Conservation (phyloP, 176 grass and related monocot genomes). For the Musa troglodytarum region DNA sequence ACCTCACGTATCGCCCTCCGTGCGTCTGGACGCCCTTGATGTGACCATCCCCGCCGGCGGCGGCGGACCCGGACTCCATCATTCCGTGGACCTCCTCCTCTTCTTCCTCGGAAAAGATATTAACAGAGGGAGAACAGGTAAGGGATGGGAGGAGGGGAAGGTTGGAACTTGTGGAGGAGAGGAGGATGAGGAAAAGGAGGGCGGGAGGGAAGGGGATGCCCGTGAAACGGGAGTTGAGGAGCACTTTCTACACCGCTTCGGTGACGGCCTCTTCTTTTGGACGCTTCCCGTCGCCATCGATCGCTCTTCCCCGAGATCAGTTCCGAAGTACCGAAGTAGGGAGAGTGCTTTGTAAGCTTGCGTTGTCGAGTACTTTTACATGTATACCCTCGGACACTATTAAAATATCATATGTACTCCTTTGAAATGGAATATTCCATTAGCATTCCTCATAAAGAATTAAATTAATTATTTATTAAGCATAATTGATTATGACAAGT, state of each 20-base stretch:
- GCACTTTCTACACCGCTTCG: not conserved
- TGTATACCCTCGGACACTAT: too few species aligned
- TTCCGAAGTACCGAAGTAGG: too few species aligned
- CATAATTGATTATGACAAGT: too few species aligned
- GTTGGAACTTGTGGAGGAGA: conserved; percentile 12
- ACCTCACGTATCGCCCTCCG: conserved; percentile 85
- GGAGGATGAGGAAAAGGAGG: conserved; percentile 39
- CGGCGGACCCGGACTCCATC: conserved; percentile 20
- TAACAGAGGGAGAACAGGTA: not conserved
- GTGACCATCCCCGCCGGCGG: conserved; percentile 26
- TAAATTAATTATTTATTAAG: too few species aligned
- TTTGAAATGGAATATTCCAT: too few species aligned
- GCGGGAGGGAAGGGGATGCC: not conserved
- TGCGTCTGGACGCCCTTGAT: conserved; percentile 73
- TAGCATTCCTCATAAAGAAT: too few species aligned
- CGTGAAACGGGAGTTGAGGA: not conserved
- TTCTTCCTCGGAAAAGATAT: not conserved
- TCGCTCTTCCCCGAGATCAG: not conserved
- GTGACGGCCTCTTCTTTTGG: not conserved
- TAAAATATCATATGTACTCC: too few species aligned
- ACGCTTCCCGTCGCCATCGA: not conserved
- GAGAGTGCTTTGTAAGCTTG: too few species aligned
- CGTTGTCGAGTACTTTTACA: too few species aligned
- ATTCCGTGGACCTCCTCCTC: not conserved
- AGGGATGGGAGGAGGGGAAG: not conserved